Percentiles rank a stretch among this genome's conserved stretches.
These are phyloP conservation scores for Talaromyces sp. DNA, from an alignment of 2,329 filamentous ascomycete species.

Conservation along the genomic window DNA sequence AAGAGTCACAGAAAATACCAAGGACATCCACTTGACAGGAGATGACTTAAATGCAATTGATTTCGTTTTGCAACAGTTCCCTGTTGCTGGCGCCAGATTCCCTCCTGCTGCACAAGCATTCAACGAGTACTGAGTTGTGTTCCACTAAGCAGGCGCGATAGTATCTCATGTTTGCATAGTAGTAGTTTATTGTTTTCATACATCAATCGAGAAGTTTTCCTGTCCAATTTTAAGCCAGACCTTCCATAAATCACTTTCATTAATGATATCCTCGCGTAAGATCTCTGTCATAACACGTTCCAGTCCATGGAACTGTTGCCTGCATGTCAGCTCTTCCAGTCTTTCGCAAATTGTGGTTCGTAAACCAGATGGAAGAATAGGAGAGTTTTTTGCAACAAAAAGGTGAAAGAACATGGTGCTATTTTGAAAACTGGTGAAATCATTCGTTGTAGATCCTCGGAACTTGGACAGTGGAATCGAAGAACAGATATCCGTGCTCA, in stretches of 20 bases:
- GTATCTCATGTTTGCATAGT: not conserved
- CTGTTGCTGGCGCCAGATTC: slow-evolving; percentile 5
- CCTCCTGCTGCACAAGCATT: slow-evolving; percentile 1
- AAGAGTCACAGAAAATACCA: slow-evolving; percentile 35
- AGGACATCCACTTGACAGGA: slow-evolving; percentile 36
- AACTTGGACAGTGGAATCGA: not conserved
- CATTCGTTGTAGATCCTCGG: not conserved
- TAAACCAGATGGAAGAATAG: not conserved
- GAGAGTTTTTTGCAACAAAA: not conserved
- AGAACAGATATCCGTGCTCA: slow-evolving; percentile 3
- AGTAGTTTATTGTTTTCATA: not conserved
- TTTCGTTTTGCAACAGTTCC: not conserved
- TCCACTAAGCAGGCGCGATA: not conserved
- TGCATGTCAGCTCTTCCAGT: no score
- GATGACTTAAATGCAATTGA: slow-evolving; percentile 26
- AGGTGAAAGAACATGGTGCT: slow-evolving; percentile 8
- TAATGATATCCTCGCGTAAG: not conserved
- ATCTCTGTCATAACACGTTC: slow-evolving; percentile 1
- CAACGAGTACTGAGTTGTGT: slow-evolving; percentile 2
- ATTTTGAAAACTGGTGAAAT: slow-evolving; percentile 1
- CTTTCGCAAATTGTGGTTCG: not conserved
- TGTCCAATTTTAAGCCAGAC: slow-evolving; percentile 6
- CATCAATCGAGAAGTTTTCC: slow-evolving; percentile 8
- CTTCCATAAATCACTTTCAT: slow-evolving; percentile 5
- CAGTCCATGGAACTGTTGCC: slow-evolving; percentile 5